phyloP scores from a whole-genome alignment of 2,329 filamentous ascomycete species.

The Basipetospora chlamydospora region DNA sequence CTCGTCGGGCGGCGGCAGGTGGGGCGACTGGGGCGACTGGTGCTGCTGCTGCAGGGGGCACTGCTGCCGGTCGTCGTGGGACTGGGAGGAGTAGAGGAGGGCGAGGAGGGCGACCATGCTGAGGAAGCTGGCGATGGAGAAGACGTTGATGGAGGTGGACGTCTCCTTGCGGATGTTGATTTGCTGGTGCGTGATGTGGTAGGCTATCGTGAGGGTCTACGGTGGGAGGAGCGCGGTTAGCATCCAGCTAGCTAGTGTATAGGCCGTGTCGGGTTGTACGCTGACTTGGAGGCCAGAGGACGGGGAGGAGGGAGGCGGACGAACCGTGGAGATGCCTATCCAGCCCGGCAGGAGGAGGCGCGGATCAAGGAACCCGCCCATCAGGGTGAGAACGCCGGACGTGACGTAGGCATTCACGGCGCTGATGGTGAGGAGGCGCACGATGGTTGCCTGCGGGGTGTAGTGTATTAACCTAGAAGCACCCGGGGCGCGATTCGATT shows the following conservation, averaged over 20 bases:
- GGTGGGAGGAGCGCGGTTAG: not conserved
- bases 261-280: too few relatives aligned
- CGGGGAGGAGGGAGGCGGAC: constrained; percentile 11
- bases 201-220: constrained; percentile 58
- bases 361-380: constrained; percentile 55
- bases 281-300: not conserved
- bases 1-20: constrained; percentile 26
- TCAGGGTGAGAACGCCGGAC: constrained; percentile 54
- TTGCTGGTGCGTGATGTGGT: constrained; percentile 64
- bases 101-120: constrained; percentile 56
- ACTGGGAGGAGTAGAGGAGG: constrained; percentile 50
- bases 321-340: constrained; percentile 62
- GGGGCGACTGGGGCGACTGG: too few relatives aligned
- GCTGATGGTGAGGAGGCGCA: constrained; percentile 63
- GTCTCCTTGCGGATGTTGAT: constrained; percentile 71
- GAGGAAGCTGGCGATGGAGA: constrained; percentile 62
- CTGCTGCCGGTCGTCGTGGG: too few relatives aligned
- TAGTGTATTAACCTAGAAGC: constrained; percentile 77
- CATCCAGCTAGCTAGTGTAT: not conserved
- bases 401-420: constrained; percentile 63
- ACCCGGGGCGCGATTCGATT: too few relatives aligned
- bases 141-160: constrained; percentile 60
- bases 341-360: constrained; percentile 61
- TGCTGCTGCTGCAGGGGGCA: too few relatives aligned
- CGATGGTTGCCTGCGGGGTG: constrained; percentile 64